These are phyloP conservation scores for Saccharum hybrid DNA, from an alignment of 202 grass and related monocot species.

Conservation along the genomic window DNA sequence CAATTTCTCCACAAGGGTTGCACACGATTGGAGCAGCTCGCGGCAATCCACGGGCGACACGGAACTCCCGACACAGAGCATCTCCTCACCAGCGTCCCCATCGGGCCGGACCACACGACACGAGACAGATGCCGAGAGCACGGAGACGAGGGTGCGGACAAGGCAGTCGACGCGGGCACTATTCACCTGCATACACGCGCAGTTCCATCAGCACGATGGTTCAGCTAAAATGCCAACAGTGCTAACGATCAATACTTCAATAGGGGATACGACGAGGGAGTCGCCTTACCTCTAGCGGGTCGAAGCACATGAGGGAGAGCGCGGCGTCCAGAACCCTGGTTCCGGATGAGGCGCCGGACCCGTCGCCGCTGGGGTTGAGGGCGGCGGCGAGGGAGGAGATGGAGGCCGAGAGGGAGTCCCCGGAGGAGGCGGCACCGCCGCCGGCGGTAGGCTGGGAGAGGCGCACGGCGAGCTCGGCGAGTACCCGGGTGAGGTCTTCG, in stretches of 20 bases:
- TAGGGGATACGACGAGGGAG: not conserved
- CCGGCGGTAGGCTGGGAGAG: constrained; percentile 8
- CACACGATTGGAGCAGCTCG: constrained; percentile 59
- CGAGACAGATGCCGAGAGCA: constrained; percentile 58
- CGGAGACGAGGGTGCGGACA: constrained; percentile 58
- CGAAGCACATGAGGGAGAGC: constrained; percentile 94
- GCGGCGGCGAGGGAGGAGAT: constrained; percentile 66
- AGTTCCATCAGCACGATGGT: not conserved
- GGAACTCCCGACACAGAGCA: constrained; percentile 61
- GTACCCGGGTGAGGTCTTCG: constrained; percentile 49
- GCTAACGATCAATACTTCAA: constrained; percentile 11
- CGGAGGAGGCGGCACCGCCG: not conserved
- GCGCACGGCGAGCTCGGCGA: constrained; percentile 53
- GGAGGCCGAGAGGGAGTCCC: constrained; percentile 17
- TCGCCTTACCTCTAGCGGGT: constrained; percentile 54
- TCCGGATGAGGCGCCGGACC: constrained; percentile 11
- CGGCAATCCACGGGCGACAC: constrained; percentile 53
- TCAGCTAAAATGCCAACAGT: not conserved
- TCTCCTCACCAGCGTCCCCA: constrained; percentile 20
- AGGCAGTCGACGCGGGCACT: constrained; percentile 56
- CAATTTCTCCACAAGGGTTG: constrained; percentile 53
- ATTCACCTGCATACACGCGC: constrained; percentile 49
- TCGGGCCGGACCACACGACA: constrained; percentile 50
- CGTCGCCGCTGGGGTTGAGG: constrained; percentile 52
- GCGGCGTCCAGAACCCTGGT: constrained; percentile 70